Base-by-base conservation (phyloP, 176 grass and related monocot genomes). In the Musa itinerans region DNA sequence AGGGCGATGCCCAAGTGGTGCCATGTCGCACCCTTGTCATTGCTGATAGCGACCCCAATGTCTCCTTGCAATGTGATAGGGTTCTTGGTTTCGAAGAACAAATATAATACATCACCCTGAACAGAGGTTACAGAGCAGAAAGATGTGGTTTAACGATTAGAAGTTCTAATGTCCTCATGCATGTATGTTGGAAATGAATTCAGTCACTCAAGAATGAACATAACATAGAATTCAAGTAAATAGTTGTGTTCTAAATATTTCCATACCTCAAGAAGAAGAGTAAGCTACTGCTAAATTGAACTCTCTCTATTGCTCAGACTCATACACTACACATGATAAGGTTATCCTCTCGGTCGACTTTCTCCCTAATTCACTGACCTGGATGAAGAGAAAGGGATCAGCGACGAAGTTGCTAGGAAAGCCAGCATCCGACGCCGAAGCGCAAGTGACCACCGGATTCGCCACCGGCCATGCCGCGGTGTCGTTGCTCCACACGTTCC, bases 71-170 rank as follows among this genome's bases (percentile, higher is more conserved):
- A 82, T 73, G 94, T 82, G 10, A 84, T 50, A 0, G 90, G 65
- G 55, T 93, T 87, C 78, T 98, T 98, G 1, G 94, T 86, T 84
- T 98, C 90, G 11, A 91, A 93, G 56, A 98, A 93, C 88, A 98
- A 87, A 66, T 98, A 98, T 48, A 98, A 68, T 48, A 29, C 34
- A 51, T 82, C 80, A 12, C 86, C 90, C 94, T 93, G 79, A 71
- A 75, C 4, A 83, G 15, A 43, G 50, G 14, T 52, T 23, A 6
- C 34, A 43, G 34, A 43, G 49, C 53, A 55, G 8, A 16, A 56
- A 57, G 50, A 50, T 5, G 21, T 27, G 12, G 48, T 9, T 16
- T 43, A 43, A 43, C 34, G 4, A 43, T 43, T 43, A 43, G 34
- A 43, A 0, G 34, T 6, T 43, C 34, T 43, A 6, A 43, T 43